Base-by-base conservation (phyloP, 1,284 basidiomycete species). In the Agroathelia rolfsii region DNA sequence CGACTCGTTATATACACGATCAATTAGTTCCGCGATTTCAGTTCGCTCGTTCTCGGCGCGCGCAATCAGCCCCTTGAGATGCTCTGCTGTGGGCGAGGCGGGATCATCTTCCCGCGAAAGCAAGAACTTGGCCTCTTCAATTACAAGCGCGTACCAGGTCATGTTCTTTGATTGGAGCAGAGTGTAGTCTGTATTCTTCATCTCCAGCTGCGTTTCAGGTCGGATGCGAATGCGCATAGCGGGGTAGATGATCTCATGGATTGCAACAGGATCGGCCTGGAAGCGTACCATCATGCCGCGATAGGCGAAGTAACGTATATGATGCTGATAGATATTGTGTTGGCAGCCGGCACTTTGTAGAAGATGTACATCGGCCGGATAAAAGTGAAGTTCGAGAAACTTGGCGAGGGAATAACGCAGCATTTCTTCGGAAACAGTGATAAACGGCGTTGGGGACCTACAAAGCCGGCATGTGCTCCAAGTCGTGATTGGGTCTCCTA, bases 241-340 rank as follows among this genome's bases (percentile, higher is more conserved):
- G n/a, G 95, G 95, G 42, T 92, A 83, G 8, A 88, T 69, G 18
- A 96, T 69, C 52, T 98, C 93, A 46, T 87, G 83, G 16, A 94
- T 58, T 11, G 72, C 64, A 38, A 97, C 74, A 2, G 76, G 70
- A 47, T 96, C 89, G 9, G 89, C 72, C 50, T 93, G 86, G 50
- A 98, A 92, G 10, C 87, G 81, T 18, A 98, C 76, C 3, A 89
- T 90, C 76, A 85, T 80, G 2, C 79, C 77, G 42, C 72, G 74
- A 24, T 68, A 73, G 11, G 87, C 83, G 56, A 97, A 96, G 57
- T 89, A 97, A 25, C 95, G 80, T 39, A 92, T 78, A 47, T 97
- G 92, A 48, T 96, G 81, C 40, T 82, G 75, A 52, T 92, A 95
- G 35, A 93, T 87, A 51, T 98, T 95, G 57, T 99, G 95, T 34